Percentiles rank a stretch among this genome's conserved stretches.
Conservation (phyloP, 345 rosid species). For the Citrus reticulata region DNA sequence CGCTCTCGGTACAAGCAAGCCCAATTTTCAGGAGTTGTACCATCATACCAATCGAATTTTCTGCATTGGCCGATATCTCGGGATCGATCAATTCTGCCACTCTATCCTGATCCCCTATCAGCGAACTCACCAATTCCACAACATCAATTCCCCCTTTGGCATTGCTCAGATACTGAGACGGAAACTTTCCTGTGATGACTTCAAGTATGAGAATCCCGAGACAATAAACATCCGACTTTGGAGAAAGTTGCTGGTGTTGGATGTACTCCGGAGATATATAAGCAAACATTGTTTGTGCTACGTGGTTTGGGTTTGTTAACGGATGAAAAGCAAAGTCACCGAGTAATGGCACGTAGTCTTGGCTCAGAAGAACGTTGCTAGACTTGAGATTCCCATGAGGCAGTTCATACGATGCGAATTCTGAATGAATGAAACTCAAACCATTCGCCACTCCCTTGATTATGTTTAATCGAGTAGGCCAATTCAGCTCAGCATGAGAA, state of each 20-base stretch:
- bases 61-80: conserved; percentile 36
- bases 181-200: conserved; percentile 73
- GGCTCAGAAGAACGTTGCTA: conserved; percentile 61
- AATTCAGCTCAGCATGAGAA: conserved; percentile 47
- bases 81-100: conserved; percentile 68
- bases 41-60: conserved; percentile 36
- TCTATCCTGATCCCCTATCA: conserved; percentile 24
- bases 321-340: conserved; percentile 68
- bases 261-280: conserved; percentile 60
- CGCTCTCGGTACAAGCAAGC: conserved; percentile 49
- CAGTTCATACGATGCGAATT: conserved; percentile 47
- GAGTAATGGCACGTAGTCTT: conserved; percentile 53
- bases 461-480: conserved; percentile 64
- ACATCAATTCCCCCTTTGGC: conserved; percentile 62
- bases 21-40: conserved; percentile 49
- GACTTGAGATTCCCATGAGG: conserved; percentile 95
- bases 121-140: conserved; percentile 51
- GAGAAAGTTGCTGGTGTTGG: conserved; percentile 40
- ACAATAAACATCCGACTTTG: conserved; percentile 74
- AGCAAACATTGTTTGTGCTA: conserved; percentile 46
- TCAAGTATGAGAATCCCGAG: conserved; percentile 74
- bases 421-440: conserved; percentile 53
- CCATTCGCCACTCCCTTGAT: conserved; percentile 62
- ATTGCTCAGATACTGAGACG: conserved; percentile 57
- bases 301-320: conserved; percentile 31